These are phyloP conservation scores for Leccinum subatratum DNA, from an alignment of 1,284 basidiomycete genomes.

Conservation along the genomic window DNA sequence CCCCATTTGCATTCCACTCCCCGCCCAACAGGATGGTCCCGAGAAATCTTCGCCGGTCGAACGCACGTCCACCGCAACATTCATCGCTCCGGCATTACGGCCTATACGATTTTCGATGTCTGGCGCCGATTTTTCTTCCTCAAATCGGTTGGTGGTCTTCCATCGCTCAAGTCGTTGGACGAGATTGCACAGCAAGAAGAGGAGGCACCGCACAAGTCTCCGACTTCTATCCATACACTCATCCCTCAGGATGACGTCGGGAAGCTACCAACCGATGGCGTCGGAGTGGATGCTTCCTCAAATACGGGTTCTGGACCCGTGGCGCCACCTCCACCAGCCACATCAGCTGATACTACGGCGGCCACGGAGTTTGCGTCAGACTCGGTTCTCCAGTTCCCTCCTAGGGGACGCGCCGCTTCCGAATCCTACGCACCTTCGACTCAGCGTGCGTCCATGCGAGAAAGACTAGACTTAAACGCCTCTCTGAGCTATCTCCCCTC, in stretches of 20 bases:
- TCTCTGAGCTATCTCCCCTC: slow-evolving; percentile 21
- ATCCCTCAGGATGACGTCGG: slow-evolving; percentile 35
- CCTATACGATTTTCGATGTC: slow-evolving; percentile 81
- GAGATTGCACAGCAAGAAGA: slow-evolving; percentile 38
- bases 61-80: slow-evolving; percentile 65
- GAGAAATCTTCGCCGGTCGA: slow-evolving; percentile 54
- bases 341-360: slow-evolving; percentile 5
- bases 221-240: slow-evolving; percentile 23
- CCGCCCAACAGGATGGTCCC: slow-evolving; percentile 34
- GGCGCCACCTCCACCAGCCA: neutral
- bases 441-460: slow-evolving; percentile 9
- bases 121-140: slow-evolving; percentile 72
- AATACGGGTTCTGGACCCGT: neutral
- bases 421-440: slow-evolving; percentile 21
- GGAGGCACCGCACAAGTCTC: slow-evolving; percentile 15
- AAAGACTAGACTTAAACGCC: slow-evolving; percentile 20
- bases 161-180: slow-evolving; percentile 42
- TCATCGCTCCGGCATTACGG: slow-evolving; percentile 73
- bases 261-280: slow-evolving; percentile 1
- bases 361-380: slow-evolving; percentile 16
- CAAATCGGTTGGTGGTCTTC: slow-evolving; percentile 47
- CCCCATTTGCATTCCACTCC: slow-evolving; percentile 13
- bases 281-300: neutral
- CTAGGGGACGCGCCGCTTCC: slow-evolving; percentile 23
- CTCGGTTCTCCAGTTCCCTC: slow-evolving; percentile 15